Conservation (phyloP, 1,284 basidiomycete genomes). For the Gomphus bonarii region DNA sequence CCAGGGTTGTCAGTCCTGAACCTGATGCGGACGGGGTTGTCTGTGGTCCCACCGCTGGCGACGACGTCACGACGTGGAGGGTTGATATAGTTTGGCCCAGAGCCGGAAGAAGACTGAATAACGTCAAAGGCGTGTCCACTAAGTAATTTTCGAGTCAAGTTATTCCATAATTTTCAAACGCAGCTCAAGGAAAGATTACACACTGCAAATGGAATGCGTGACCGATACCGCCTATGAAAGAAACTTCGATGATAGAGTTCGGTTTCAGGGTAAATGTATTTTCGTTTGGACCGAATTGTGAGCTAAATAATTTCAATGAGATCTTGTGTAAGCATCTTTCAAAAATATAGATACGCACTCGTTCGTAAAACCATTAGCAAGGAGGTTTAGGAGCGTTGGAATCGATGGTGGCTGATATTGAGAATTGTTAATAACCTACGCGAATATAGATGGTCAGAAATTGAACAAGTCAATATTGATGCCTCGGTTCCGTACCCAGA, state of each 20-base stretch:
- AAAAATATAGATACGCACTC: constrained; percentile 23
- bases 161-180: too few relatives aligned
- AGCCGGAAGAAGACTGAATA: constrained; percentile 6
- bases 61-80: constrained; percentile 15
- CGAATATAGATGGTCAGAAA: neutral
- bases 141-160: neutral
- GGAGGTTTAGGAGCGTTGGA: constrained; percentile 40
- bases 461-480: too few relatives aligned
- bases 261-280: constrained; percentile 28
- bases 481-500: constrained; percentile 6
- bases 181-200: neutral
- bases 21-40: neutral
- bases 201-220: constrained; percentile 14
- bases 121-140: constrained; percentile 11
- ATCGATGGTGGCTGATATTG: constrained; percentile 28
- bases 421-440: constrained; percentile 32
- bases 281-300: constrained; percentile 1
- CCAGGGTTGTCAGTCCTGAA: constrained; percentile 9
- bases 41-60: neutral
- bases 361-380: constrained; percentile 31
- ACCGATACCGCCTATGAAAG: constrained; percentile 24
- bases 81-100: constrained; percentile 13
- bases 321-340: too few relatives aligned
- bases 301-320: constrained; percentile 16
- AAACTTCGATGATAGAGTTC: constrained; percentile 37